Evolutionary conservation across 2,329 filamentous ascomycete species (phyloP), one percentile per base, ranked within the genome.

Genomic region (Neonectria ditissima): DNA sequence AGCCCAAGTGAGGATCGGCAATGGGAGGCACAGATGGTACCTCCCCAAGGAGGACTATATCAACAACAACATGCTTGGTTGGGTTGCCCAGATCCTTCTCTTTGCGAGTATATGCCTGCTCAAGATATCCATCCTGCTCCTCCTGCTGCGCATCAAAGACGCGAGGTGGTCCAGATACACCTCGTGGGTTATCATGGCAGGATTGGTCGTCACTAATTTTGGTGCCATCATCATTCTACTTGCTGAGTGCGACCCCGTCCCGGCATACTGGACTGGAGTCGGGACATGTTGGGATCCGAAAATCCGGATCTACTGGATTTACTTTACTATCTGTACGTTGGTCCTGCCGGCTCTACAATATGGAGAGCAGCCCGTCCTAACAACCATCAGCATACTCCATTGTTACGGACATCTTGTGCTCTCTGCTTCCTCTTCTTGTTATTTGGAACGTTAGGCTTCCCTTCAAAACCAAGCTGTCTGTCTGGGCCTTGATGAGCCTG

Each of bases 81-180:
- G 79, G 79, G 69, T 76, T 47, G 78, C 77, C 4, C 80, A 82
- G 69, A 71, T 82, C 14, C 69, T 80, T 20, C 74, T 82, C 3
- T 83, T 82, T 61, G 69, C 73, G 11, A 76, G 75, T 43, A 76
- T 81, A 34, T 79, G 76, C 41, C 58, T 82, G 1, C 72, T 82
- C 48, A 82, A 82, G 60, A 72, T 78, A 28, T 82, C 79, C 4
- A 81, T 82, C 53, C 75, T 80, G 66, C 63, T 82, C 13, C 69
- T 83, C 9, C 67, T 82, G 1, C 67, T 82, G 4, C 77, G 80
- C 14, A 81, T 82, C 69, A 80, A 81, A 62, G 72, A 78, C 45
- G 76, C 77, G 3, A 73, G 51, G 52, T 50, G 54, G 41, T 65
- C 80, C 13, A 75, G 68, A 54, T 74, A 67, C 9, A 69, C 75